A percentile compares a stretch with the other conserved stretches of the same genome.
These are phyloP conservation scores for Cladophialophora immunda DNA, from an alignment of 2,329 filamentous ascomycete species.

Conservation along the genomic window DNA sequence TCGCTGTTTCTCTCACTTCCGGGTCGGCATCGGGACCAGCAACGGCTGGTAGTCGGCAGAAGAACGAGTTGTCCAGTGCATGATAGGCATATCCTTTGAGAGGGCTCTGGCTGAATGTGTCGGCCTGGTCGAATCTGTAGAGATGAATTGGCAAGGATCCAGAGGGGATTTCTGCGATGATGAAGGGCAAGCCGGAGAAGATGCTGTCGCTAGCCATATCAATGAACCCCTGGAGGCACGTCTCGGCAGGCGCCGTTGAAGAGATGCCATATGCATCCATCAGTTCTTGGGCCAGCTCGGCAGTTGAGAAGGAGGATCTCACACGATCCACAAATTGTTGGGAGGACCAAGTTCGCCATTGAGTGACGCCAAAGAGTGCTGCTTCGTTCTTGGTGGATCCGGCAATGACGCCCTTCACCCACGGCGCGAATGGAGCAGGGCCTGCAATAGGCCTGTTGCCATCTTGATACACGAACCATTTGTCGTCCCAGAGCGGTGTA, in stretches of 20 bases:
- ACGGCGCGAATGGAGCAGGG: conserved; percentile 27
- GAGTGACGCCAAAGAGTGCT: conserved; percentile 21
- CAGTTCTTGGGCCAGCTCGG: conserved; percentile 21
- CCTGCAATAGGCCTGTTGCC: conserved; percentile 24
- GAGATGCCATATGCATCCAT: conserved; percentile 23
- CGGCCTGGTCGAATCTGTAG: conserved; percentile 29
- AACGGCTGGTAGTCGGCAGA: conserved; percentile 29
- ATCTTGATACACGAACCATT: conserved; percentile 30
- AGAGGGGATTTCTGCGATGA: conserved; percentile 17
- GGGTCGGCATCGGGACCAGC: conserved; percentile 23
- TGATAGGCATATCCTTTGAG: conserved; percentile 28
- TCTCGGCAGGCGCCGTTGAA: conserved; percentile 11
- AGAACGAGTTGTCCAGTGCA: conserved; percentile 28
- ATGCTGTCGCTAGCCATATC: conserved; percentile 26
- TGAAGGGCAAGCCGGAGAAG: conserved; percentile 26
- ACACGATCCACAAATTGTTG: conserved; percentile 23
- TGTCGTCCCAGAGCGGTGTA: conserved; percentile 27
- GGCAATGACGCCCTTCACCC: conserved; percentile 25
- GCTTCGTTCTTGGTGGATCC: conserved; percentile 28
- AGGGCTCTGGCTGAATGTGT: conserved; percentile 22
- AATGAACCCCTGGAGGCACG: conserved; percentile 22
- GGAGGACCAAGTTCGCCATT: conserved; percentile 22
- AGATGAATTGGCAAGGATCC: conserved; percentile 21
- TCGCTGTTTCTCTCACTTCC: conserved; percentile 18
- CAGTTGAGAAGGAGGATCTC: conserved; percentile 11